These are phyloP conservation scores for Excoecaria agallocha DNA, from an alignment of 345 rosid genomes.

Conservation along the genomic window DNA sequence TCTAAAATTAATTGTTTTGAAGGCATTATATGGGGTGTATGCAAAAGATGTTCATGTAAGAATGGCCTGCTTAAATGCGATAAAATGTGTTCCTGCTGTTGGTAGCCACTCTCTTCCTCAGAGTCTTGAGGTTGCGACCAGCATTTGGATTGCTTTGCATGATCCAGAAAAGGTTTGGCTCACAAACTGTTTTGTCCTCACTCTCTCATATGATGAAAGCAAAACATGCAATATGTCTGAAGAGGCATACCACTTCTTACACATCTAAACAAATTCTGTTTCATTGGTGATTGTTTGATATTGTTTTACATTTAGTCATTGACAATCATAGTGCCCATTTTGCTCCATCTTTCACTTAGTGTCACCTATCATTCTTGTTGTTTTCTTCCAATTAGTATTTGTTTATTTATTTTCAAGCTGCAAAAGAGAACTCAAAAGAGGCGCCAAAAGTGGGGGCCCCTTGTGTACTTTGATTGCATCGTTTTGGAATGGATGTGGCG, in stretches of 20 bases:
- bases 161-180: conserved; percentile 86
- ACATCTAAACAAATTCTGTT: neutral
- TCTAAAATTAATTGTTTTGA: conserved; percentile 25
- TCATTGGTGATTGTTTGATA: neutral
- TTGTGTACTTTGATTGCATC: neutral
- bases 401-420: neutral
- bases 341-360: neutral
- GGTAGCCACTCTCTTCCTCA: conserved; percentile 66
- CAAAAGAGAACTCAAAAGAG: neutral
- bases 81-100: conserved; percentile 89
- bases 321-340: neutral
- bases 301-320: neutral
- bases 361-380: neutral
- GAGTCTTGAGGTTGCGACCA: conserved; percentile 74
- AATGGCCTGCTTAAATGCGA: conserved; percentile 93
- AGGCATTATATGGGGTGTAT: conserved; percentile 93
- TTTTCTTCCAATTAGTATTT: neutral
- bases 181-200: neutral
- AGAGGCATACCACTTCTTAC: neutral
- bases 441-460: neutral
- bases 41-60: conserved; percentile 93
- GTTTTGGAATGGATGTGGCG: neutral
- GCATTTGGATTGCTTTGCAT: conserved; percentile 91
- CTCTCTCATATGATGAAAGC: neutral
- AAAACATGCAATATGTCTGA: neutral